Evolutionary conservation across 148 eudicot genomes (phyloP).

Genomic region (Pouteria glomerata): DNA sequence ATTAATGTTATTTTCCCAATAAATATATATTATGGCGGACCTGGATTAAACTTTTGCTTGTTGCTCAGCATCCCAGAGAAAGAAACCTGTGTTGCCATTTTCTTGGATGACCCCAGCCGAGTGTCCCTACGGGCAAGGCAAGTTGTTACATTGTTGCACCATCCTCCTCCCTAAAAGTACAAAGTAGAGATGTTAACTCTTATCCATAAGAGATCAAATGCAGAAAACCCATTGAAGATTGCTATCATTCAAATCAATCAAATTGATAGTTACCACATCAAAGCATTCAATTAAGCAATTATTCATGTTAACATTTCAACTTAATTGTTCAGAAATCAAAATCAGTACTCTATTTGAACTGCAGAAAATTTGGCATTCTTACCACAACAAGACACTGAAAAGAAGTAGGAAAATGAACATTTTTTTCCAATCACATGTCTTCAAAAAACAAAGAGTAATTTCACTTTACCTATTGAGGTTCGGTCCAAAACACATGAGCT

Average conservation of each 20-base stretch:
- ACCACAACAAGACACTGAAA: no score
- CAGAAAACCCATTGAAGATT: not conserved
- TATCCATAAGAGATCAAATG: not conserved
- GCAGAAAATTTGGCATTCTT: no score
- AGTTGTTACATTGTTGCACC: constrained; percentile 79
- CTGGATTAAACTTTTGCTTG: constrained; percentile 55
- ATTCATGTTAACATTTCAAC: not conserved
- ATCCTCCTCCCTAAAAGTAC: constrained; percentile 73
- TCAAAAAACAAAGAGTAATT: no score
- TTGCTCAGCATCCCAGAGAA: constrained; percentile 75
- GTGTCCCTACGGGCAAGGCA: constrained; percentile 53
- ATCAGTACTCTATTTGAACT: not conserved
- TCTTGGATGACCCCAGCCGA: constrained; percentile 67
- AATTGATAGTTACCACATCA: no score
- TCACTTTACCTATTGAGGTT: no score
- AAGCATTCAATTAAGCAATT: not conserved
- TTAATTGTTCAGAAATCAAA: not conserved
- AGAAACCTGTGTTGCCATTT: constrained; percentile 48
- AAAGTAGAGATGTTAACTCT: not conserved
- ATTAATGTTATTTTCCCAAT: no score
- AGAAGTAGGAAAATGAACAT: no score
- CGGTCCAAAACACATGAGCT: no score
- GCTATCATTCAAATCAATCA: no score
- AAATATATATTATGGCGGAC: no score
- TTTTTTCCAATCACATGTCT: no score